These are phyloP conservation scores for Trichoderma lentiforme DNA, from an alignment of 2,329 filamentous ascomycete genomes.

Conservation along the genomic window DNA sequence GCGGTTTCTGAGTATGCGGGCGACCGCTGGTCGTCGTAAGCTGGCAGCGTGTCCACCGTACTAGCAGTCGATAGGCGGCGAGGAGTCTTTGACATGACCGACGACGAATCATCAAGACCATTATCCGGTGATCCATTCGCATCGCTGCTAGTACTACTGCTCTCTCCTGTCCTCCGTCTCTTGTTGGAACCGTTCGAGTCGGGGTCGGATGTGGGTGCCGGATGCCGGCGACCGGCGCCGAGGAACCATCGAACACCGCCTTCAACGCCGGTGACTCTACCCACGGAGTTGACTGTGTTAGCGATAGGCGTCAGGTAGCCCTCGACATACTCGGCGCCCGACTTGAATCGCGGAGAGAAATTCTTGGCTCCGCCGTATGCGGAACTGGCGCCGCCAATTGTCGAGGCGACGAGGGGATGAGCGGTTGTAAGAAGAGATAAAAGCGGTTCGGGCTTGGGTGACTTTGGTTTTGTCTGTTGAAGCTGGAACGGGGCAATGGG, in stretches of 20 bases:
- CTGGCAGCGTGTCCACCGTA: conserved; percentile 71
- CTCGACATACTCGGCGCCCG: conserved; percentile 88
- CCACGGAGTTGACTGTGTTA: conserved; percentile 80
- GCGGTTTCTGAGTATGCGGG: conserved; percentile 68
- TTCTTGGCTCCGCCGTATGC: conserved; percentile 87
- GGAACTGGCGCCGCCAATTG: conserved; percentile 78
- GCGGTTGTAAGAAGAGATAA: conserved; percentile 83
- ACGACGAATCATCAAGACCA: conserved; percentile 26
- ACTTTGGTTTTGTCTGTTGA: conserved; percentile 30
- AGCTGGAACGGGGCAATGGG: conserved; percentile 33
- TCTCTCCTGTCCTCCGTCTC: conserved; percentile 55
- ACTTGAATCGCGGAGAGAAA: conserved; percentile 83
- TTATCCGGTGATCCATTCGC: conserved; percentile 23
- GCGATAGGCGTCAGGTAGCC: conserved; percentile 82
- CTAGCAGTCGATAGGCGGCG: conserved; percentile 63
- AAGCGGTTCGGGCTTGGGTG: conserved; percentile 69
- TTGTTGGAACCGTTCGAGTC: conserved; percentile 47
- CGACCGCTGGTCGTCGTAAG: conserved; percentile 76
- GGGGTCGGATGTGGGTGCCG: conserved; percentile 42
- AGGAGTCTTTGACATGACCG: conserved; percentile 28
- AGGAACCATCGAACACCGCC: conserved; percentile 83
- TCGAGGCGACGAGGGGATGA: conserved; percentile 80
- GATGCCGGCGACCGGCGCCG: conserved; percentile 52
- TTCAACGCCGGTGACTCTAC: conserved; percentile 83
- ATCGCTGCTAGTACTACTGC: conserved; percentile 25